Evolutionary conservation across 495 filamentous ascomycete species (phyloP).

Genomic region (Jackrogersella minutella): DNA sequence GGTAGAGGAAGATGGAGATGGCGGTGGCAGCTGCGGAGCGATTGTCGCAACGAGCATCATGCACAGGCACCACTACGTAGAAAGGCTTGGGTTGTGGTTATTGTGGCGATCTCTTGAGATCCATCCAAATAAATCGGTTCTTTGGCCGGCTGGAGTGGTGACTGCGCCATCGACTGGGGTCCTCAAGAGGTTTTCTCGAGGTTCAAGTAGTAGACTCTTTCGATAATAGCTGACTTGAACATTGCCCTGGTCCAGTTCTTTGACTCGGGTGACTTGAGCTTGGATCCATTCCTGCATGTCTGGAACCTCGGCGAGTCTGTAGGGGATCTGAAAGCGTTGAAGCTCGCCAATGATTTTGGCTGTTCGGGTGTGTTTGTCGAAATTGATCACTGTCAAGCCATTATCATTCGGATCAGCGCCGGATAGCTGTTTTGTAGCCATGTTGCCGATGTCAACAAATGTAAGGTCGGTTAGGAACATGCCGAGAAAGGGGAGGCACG

Average conservation of each 20-base stretch:
- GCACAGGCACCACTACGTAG: constrained; percentile 22
- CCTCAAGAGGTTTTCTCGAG: constrained; percentile 67
- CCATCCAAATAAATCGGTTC: constrained; percentile 47
- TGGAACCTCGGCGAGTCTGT: constrained; percentile 81
- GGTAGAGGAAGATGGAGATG: constrained; percentile 12
- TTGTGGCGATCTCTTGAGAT: constrained; percentile 48
- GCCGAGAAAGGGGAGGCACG: constrained; percentile 95
- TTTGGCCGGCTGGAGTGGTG: constrained; percentile 31
- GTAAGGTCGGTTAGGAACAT: constrained; percentile 91
- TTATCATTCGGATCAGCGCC: constrained; percentile 56
- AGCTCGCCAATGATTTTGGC: constrained; percentile 95
- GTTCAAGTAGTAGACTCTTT: constrained; percentile 87
- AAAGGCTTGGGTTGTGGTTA: constrained; percentile 34
- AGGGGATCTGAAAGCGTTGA: constrained; percentile 96
- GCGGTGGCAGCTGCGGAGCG: constrained; percentile 2
- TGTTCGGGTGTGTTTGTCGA: constrained; percentile 95
- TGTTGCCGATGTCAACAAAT: constrained; percentile 93
- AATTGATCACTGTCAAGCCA: constrained; percentile 88
- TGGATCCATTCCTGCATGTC: constrained; percentile 97
- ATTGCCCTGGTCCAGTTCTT: constrained; percentile 78
- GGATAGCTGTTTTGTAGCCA: constrained; percentile 72
- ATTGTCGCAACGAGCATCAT: background rate
- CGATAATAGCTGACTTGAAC: constrained; percentile 84
- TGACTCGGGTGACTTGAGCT: constrained; percentile 80
- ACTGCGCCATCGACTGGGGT: constrained; percentile 58